Conservation (phyloP, 495 filamentous ascomycete genomes). For the Friedmanniomyces simplex region DNA sequence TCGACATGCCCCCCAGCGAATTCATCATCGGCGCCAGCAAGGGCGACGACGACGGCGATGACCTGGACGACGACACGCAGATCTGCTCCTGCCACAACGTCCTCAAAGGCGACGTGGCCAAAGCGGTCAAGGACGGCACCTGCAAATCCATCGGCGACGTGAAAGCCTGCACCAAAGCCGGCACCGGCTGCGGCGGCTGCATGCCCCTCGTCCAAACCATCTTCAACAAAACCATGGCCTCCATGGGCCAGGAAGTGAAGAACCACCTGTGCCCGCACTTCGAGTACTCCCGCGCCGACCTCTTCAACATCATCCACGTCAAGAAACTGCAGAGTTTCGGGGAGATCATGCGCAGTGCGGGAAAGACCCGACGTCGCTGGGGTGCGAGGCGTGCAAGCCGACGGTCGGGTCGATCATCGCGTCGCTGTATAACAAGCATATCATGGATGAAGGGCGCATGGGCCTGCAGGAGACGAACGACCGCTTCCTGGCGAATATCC, state of each 20-base stretch:
- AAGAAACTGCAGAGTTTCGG: conserved; percentile 66
- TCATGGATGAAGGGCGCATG: conserved; percentile 65
- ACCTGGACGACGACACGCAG: conserved; percentile 74
- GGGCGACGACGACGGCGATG: conserved; percentile 63
- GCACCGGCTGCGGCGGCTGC: conserved; percentile 89
- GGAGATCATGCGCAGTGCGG: conserved; percentile 78
- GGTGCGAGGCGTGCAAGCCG: conserved; percentile 90
- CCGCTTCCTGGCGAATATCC: conserved; percentile 85
- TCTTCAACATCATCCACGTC: conserved; percentile 82
- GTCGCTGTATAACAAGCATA: conserved; percentile 73
- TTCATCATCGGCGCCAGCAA: conserved; percentile 80
- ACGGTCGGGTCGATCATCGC: conserved; percentile 76
- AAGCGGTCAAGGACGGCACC: conserved; percentile 62
- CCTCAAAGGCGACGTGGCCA: conserved; percentile 64
- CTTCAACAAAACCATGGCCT: conserved; percentile 85
- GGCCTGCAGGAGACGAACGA: conserved; percentile 94
- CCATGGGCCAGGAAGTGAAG: conserved; percentile 82
- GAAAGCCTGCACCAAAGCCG: conserved; percentile 91
- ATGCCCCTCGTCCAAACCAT: conserved; percentile 87
- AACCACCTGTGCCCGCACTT: conserved; percentile 83
- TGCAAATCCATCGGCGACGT: conserved; percentile 81
- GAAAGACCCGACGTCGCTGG: conserved; percentile 61
- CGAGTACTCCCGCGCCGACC: conserved; percentile 72
- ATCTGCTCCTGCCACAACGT: conserved; percentile 97
- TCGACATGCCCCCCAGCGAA: conserved; percentile 75